Percentiles rank a stretch among this genome's conserved stretches.
These are phyloP conservation scores for Plasmodium cynomolgi DNA, from an alignment of 169 alveolate genomes.

Conservation along the genomic window DNA sequence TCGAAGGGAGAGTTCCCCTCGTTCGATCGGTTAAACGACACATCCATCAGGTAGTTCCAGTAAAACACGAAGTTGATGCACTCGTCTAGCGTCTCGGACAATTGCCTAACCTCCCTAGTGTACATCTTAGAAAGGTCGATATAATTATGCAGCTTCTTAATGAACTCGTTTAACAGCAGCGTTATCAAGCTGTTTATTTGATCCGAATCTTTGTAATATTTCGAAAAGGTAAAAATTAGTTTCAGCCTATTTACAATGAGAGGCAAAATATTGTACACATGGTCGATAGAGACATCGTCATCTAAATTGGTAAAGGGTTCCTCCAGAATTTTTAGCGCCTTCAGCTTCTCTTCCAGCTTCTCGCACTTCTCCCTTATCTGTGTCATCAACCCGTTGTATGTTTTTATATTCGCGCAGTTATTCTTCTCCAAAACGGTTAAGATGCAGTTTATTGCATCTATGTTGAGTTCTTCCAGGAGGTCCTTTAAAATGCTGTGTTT, in stretches of 20 bases:
- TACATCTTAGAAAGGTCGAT: constrained; percentile 66
- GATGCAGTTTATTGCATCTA: constrained; percentile 30
- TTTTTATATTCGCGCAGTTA: constrained; percentile 55
- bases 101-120: constrained; percentile 60
- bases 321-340: constrained; percentile 57
- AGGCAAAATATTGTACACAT: constrained; percentile 62
- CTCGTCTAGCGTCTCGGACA: constrained; percentile 43
- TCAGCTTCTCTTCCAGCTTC: constrained; percentile 46
- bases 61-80: constrained; percentile 65
- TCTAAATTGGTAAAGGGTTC: constrained; percentile 65
- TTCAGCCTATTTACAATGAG: constrained; percentile 58
- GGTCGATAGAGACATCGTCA: constrained; percentile 19
- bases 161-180: constrained; percentile 56
- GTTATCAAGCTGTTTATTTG: constrained; percentile 60
- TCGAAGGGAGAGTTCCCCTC: constrained; percentile 16
- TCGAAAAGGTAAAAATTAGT: constrained; percentile 57
- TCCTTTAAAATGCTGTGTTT: constrained; percentile 57
- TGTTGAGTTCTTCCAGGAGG: constrained; percentile 48
- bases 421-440: constrained; percentile 25
- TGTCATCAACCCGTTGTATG: constrained; percentile 11
- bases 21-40: constrained; percentile 13
- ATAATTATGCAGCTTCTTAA: constrained; percentile 37
- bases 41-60: constrained; percentile 52
- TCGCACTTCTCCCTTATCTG: constrained; percentile 50
- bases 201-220: constrained; percentile 63